phyloP scores from a whole-genome alignment of 2,329 filamentous ascomycete genomes.

The Colletotrichum sp. region DNA sequence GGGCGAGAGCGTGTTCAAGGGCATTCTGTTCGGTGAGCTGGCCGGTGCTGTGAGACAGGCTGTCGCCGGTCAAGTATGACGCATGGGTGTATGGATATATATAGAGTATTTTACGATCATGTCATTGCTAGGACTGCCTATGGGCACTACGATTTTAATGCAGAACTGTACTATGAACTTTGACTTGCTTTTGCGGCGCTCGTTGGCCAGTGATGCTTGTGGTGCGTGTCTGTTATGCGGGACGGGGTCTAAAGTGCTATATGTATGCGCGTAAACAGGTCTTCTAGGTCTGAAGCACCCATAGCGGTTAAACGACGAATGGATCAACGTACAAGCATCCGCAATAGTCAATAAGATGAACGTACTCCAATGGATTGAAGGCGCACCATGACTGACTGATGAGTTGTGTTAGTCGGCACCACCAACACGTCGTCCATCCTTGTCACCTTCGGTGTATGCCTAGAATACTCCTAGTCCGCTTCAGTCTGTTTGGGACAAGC shows the following conservation, averaged over 20 bases:
- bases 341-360: too few relatives aligned
- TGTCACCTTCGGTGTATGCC: too few relatives aligned
- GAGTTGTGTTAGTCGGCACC: too few relatives aligned
- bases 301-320: too few relatives aligned
- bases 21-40: constrained; percentile 78
- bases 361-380: too few relatives aligned
- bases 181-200: not conserved
- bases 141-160: constrained; percentile 8
- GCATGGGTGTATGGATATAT: not conserved
- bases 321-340: too few relatives aligned
- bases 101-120: not conserved
- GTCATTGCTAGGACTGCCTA: not conserved
- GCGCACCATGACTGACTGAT: too few relatives aligned
- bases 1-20: constrained; percentile 77
- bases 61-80: constrained; percentile 29
- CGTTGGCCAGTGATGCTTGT: not conserved
- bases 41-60: constrained; percentile 64
- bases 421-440: too few relatives aligned
- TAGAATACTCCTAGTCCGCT: too few relatives aligned
- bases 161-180: not conserved
- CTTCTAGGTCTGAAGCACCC: too few relatives aligned
- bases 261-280: not conserved
- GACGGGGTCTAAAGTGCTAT: not conserved
- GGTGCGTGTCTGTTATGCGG: accelerated
- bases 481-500: too few relatives aligned